Evolutionary conservation across 345 rosid species (phyloP).

Genomic region (Lepidium aucheri): DNA sequence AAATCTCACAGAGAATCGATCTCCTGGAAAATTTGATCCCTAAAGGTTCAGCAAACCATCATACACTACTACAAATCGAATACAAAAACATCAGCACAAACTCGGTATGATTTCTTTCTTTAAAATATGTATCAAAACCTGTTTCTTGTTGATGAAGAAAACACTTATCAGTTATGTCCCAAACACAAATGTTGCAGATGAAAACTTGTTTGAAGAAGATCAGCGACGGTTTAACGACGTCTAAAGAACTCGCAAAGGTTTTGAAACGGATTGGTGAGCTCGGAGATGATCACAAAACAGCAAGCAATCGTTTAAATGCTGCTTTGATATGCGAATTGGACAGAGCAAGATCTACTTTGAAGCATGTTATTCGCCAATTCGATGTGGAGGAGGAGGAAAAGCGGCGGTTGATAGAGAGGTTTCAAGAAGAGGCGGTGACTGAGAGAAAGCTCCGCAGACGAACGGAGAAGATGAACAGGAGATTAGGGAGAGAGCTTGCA

Average conservation of each 20-base stretch:
- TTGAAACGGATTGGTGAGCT: slow-evolving; percentile 50
- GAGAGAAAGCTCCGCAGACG: slow-evolving; percentile 65
- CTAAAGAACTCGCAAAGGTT: slow-evolving; percentile 74
- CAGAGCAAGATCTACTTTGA: slow-evolving; percentile 47
- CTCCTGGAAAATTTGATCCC: background rate
- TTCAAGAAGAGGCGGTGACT: slow-evolving; percentile 59
- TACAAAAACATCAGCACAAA: slow-evolving; percentile 5
- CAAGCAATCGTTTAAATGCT: slow-evolving; percentile 47
- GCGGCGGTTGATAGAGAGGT: slow-evolving; percentile 44
- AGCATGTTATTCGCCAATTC: slow-evolving; percentile 45
- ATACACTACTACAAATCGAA: slow-evolving; percentile 1
- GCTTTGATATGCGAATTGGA: slow-evolving; percentile 58
- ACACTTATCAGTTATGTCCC: background rate
- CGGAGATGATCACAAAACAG: slow-evolving; percentile 42
- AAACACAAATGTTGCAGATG: slow-evolving; percentile 37
- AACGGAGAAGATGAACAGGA: slow-evolving; percentile 83
- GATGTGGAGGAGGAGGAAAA: slow-evolving; percentile 49
- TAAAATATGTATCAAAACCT: background rate
- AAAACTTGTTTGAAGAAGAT: slow-evolving; percentile 60
- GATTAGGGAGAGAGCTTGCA: slow-evolving; percentile 63
- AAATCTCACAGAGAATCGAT: background rate
- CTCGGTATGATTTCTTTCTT: slow-evolving; percentile 5
- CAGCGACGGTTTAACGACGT: slow-evolving; percentile 47
- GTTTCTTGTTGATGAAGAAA: background rate
- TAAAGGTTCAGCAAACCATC: background rate